Conservation (phyloP, 495 filamentous ascomycete species). For the Gamarada debralockiae region DNA sequence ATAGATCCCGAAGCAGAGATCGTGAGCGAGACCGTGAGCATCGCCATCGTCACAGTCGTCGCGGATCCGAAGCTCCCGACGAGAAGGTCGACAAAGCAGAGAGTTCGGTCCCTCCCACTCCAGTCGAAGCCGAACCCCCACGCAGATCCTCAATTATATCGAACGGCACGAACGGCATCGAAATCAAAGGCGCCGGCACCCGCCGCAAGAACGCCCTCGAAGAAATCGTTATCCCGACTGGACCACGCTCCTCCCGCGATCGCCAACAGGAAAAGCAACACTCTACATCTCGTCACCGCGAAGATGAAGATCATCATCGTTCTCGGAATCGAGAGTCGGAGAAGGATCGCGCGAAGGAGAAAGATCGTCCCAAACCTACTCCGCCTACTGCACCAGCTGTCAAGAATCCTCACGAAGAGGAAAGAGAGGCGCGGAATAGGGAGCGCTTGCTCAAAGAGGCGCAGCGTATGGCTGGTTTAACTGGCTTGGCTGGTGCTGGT, state of each 20-base stretch:
- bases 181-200: slow-evolving; percentile 33
- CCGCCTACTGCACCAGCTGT: slow-evolving; percentile 1
- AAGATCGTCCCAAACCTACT: slow-evolving; percentile 22
- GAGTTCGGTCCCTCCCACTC: slow-evolving; percentile 35
- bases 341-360: slow-evolving; percentile 34
- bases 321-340: slow-evolving; percentile 9
- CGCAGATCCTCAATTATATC: slow-evolving; percentile 34
- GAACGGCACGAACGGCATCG: slow-evolving; percentile 35
- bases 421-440: slow-evolving; percentile 71
- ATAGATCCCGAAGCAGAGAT: slow-evolving; percentile 35
- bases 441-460: slow-evolving; percentile 77
- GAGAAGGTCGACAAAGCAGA: slow-evolving; percentile 16
- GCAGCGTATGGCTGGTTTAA: slow-evolving; percentile 60
- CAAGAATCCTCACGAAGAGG: slow-evolving; percentile 67
- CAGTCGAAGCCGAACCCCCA: slow-evolving; percentile 31
- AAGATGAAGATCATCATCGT: slow-evolving; percentile 1
- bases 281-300: slow-evolving; percentile 4
- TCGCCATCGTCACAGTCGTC: slow-evolving; percentile 28
- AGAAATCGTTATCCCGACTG: slow-evolving; percentile 27
- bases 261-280: slow-evolving; percentile 15
- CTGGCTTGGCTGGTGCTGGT: slow-evolving; percentile 23
- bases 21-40: slow-evolving; percentile 30
- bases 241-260: slow-evolving; percentile 24
- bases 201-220: slow-evolving; percentile 35
- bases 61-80: slow-evolving; percentile 47